Percentiles rank a stretch among this genome's conserved stretches.
Evolutionary conservation across 768 basidiomycete genomes (phyloP).

Genomic region (Rubroboletus pulcherrimus): DNA sequence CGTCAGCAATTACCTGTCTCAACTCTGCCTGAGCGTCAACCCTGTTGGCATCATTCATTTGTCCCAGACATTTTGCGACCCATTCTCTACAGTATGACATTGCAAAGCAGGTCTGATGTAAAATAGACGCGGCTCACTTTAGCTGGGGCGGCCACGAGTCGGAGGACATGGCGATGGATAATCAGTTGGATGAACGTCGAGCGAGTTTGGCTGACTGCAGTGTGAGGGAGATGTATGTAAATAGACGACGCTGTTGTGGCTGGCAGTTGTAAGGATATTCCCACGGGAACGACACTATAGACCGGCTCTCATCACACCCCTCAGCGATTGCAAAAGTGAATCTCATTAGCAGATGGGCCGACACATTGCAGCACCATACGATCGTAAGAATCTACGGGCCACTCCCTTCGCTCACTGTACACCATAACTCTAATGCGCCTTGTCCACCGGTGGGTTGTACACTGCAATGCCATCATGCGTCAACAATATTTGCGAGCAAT

Average conservation of each 20-base stretch:
- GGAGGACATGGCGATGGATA: slow-evolving; percentile 51
- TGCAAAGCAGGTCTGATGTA: slow-evolving; percentile 6
- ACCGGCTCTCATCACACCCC: neutral
- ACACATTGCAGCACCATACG: slow-evolving; percentile 18
- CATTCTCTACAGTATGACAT: slow-evolving; percentile 63
- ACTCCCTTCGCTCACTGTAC: slow-evolving; percentile 3
- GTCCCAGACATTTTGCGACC: slow-evolving; percentile 90
- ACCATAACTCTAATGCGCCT: slow-evolving; percentile 28
- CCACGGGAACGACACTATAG: slow-evolving; percentile 9
- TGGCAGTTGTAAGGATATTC: slow-evolving; percentile 8
- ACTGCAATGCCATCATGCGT: slow-evolving; percentile 23
- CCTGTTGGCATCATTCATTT: slow-evolving; percentile 87
- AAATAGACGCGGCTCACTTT: slow-evolving; percentile 46
- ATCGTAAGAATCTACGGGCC: slow-evolving; percentile 26
- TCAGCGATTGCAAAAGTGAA: neutral
- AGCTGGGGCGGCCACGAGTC: slow-evolving; percentile 80
- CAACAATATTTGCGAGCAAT: neutral
- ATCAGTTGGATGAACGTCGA: neutral
- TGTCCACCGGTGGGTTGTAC: slow-evolving; percentile 38
- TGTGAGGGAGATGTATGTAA: slow-evolving; percentile 8
- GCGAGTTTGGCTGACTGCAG: neutral
- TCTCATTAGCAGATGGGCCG: slow-evolving; percentile 24
- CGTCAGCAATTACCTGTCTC: slow-evolving; percentile 94
- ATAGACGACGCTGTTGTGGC: neutral
- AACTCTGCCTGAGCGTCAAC: slow-evolving; percentile 88